Evolutionary conservation across 2,329 filamentous ascomycete genomes (phyloP).

Genomic region (Seiridium unicorne): DNA sequence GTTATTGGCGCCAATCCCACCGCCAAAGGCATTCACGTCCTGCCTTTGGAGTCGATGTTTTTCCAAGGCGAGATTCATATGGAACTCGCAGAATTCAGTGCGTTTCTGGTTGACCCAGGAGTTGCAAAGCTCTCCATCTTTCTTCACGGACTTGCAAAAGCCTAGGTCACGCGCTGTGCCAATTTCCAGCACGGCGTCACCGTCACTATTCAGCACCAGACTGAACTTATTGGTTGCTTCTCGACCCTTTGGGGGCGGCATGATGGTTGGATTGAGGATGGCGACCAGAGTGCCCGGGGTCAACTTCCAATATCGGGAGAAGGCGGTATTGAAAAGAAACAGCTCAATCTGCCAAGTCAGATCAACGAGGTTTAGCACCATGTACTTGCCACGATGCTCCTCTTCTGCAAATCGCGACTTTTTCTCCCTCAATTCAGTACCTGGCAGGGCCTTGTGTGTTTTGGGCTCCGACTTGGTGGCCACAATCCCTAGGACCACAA

Average conservation of each 20-base stretch:
- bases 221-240: constrained; percentile 82
- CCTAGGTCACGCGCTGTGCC: constrained; percentile 82
- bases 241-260: constrained; percentile 77
- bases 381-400: constrained; percentile 76
- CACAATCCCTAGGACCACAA: constrained; percentile 85
- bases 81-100: constrained; percentile 90
- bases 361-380: constrained; percentile 86
- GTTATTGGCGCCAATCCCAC: constrained; percentile 32
- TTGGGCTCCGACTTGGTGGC: constrained; percentile 85
- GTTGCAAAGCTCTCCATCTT: constrained; percentile 77
- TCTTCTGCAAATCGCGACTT: constrained; percentile 34
- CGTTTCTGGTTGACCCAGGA: constrained; percentile 86
- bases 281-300: constrained; percentile 87
- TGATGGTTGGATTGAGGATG: constrained; percentile 85
- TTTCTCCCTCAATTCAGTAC: constrained; percentile 42
- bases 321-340: constrained; percentile 88
- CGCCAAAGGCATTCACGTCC: constrained; percentile 42
- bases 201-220: constrained; percentile 79
- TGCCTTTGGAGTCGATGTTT: constrained; percentile 48
- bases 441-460: constrained; percentile 46
- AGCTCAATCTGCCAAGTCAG: constrained; percentile 88
- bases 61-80: constrained; percentile 77
- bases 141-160: constrained; percentile 82
- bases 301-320: constrained; percentile 93
- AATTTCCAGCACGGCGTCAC: constrained; percentile 87